A percentile compares a stretch with the other conserved stretches of the same genome.
Conservation (phyloP, 345 rosid species). For the Salix purpurea region DNA sequence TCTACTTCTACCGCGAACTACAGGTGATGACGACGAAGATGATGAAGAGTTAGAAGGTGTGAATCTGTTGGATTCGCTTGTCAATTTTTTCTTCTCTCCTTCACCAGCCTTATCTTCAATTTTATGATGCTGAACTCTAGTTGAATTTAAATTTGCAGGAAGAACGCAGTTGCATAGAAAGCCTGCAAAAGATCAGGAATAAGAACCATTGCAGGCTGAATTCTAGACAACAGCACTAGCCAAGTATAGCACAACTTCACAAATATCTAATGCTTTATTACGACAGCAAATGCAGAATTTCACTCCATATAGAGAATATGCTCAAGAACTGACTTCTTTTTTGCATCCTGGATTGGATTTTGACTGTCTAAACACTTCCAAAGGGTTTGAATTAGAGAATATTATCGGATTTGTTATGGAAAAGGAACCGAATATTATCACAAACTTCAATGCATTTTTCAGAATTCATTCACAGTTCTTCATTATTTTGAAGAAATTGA, state of each 20-base stretch:
- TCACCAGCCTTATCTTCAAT: constrained; percentile 57
- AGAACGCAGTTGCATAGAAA: constrained; percentile 88
- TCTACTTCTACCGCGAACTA: constrained; percentile 69
- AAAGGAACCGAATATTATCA: background rate
- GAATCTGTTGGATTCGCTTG: constrained; percentile 40
- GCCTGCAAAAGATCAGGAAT: constrained; percentile 37
- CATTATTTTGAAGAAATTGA: background rate
- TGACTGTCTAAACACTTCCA: background rate
- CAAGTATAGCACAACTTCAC: background rate
- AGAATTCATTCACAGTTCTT: background rate
- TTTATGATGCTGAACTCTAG: constrained; percentile 50
- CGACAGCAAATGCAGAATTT: background rate
- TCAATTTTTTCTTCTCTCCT: constrained; percentile 60
- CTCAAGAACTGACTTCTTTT: background rate
- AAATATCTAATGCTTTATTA: background rate
- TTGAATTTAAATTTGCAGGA: constrained; percentile 68
- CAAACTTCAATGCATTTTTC: background rate
- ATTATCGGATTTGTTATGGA: background rate
- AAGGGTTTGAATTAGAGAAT: background rate
- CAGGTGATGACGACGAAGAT: constrained; percentile 63
- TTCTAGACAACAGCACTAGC: background rate
- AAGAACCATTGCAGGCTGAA: background rate
- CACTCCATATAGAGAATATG: background rate
- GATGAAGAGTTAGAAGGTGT: constrained; percentile 51
- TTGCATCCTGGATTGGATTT: background rate